Conservation (phyloP, 257 asterid species). For the Buddleja alternifolia region DNA sequence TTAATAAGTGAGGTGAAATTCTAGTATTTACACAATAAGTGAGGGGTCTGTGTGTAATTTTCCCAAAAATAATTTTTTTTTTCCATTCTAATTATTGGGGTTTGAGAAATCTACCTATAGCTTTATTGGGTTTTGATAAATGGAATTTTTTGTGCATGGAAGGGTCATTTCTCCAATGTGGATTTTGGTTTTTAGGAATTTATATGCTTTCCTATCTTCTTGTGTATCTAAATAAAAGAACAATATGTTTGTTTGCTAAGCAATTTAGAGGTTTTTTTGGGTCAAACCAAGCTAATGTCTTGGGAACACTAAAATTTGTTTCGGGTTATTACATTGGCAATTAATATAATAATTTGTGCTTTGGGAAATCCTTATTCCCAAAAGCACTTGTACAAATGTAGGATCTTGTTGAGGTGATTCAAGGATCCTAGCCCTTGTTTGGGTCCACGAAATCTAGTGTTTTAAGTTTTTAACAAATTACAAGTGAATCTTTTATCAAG, state of each 20-base stretch:
- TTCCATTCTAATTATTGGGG: no score
- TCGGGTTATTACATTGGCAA: conserved; percentile 26
- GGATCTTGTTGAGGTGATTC: conserved; percentile 21
- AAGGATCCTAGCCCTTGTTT: conserved; percentile 6
- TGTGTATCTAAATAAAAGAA: conserved; percentile 25
- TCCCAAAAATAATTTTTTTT: no score
- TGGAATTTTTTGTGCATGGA: conserved; percentile 22
- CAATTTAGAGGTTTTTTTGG: conserved; percentile 32
- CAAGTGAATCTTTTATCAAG: conserved; percentile 27
- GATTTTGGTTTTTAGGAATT: conserved; percentile 32
- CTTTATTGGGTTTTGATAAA: conserved; percentile 33
- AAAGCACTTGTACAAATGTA: conserved; percentile 11
- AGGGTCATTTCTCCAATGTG: conserved; percentile 34
- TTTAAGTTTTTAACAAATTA: conserved; percentile 26
- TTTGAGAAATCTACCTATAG: conserved; percentile 16
- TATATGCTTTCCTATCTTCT: conserved; percentile 1
- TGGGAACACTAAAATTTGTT: conserved; percentile 38
- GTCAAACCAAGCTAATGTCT: conserved; percentile 47
- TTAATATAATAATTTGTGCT: conserved; percentile 24
- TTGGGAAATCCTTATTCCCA: conserved; percentile 36
- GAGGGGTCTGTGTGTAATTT: no score
- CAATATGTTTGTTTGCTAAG: conserved; percentile 42
- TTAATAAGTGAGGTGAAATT: no score
- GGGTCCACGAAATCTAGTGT: conserved; percentile 34
- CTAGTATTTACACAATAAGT: no score